A percentile compares a stretch with the other conserved stretches of the same genome.
These are phyloP conservation scores for Auriscalpium orientale DNA, from an alignment of 768 basidiomycete genomes.

Conservation along the genomic window DNA sequence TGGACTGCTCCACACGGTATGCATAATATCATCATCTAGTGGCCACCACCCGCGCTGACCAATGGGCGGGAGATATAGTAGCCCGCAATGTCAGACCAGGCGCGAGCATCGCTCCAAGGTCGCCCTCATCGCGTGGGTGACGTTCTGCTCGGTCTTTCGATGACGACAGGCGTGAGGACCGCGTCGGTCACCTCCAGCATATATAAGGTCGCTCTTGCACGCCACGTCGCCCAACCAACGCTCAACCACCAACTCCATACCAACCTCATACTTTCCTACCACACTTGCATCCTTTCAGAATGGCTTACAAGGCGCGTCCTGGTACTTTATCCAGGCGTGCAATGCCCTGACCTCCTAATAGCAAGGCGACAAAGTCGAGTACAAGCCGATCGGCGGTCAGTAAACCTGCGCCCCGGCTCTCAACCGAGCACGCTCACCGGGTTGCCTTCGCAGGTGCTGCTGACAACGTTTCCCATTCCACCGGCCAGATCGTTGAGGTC, in stretches of 20 bases:
- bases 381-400: slow-evolving; percentile 34
- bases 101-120: too few relatives aligned
- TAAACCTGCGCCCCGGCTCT: not conserved
- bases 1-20: too few relatives aligned
- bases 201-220: not conserved
- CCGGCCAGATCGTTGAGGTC: slow-evolving; percentile 28
- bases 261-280: not conserved
- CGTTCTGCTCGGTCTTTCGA: not conserved
- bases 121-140: too few relatives aligned
- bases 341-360: slow-evolving; percentile 7
- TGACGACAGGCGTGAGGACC: not conserved
- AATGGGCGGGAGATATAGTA: too few relatives aligned
- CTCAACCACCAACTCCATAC: not conserved
- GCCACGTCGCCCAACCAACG: not conserved
- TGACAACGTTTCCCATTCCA: slow-evolving; percentile 33
- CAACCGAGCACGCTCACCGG: not conserved
- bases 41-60: too few relatives aligned
- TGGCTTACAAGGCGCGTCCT: not conserved
- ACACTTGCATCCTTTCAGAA: not conserved
- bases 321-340: not conserved
- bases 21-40: too few relatives aligned
- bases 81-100: too few relatives aligned
- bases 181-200: not conserved
- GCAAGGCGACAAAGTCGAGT: slow-evolving; percentile 37
- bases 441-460: slow-evolving; percentile 6